Percentiles rank a stretch among this genome's conserved stretches.
These are phyloP conservation scores for Trichoderma sp. DNA, from an alignment of 2,329 filamentous ascomycete genomes.

Conservation along the genomic window DNA sequence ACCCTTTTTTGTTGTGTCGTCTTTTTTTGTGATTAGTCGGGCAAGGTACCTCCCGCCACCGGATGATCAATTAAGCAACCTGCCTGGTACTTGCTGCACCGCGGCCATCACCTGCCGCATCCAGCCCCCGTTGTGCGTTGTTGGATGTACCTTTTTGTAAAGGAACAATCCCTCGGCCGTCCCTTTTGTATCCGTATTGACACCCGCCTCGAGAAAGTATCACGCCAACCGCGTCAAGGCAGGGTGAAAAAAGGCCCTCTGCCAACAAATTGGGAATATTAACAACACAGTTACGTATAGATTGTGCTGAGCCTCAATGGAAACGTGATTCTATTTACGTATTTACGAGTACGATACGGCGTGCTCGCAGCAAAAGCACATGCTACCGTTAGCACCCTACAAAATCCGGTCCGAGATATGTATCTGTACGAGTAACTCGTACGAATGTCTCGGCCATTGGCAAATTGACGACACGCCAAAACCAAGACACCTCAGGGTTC, in stretches of 20 bases:
- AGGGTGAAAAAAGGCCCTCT: background rate
- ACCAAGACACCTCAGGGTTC: constrained; percentile 11
- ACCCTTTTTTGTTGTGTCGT: background rate
- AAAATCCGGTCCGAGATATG: background rate
- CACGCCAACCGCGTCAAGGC: background rate
- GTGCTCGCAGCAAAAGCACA: no score
- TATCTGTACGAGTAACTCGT: background rate
- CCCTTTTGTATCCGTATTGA: background rate
- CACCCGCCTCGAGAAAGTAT: background rate
- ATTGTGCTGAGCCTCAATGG: background rate
- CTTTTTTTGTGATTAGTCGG: constrained; percentile 11
- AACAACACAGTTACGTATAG: background rate
- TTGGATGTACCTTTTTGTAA: background rate
- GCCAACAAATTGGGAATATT: no score
- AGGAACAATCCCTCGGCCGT: background rate
- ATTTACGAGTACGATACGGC: background rate
- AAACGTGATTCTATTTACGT: background rate
- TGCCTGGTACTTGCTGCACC: constrained; percentile 5
- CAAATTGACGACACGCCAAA: constrained; percentile 6
- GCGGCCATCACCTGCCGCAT: constrained; percentile 17
- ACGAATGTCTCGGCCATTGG: background rate
- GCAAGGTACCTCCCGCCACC: constrained; percentile 1
- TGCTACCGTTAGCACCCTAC: background rate
- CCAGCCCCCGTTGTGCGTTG: background rate
- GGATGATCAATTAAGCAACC: constrained; percentile 7